phyloP scores from a whole-genome alignment of 768 basidiomycete genomes.

The Tylopilus subfusipes region DNA sequence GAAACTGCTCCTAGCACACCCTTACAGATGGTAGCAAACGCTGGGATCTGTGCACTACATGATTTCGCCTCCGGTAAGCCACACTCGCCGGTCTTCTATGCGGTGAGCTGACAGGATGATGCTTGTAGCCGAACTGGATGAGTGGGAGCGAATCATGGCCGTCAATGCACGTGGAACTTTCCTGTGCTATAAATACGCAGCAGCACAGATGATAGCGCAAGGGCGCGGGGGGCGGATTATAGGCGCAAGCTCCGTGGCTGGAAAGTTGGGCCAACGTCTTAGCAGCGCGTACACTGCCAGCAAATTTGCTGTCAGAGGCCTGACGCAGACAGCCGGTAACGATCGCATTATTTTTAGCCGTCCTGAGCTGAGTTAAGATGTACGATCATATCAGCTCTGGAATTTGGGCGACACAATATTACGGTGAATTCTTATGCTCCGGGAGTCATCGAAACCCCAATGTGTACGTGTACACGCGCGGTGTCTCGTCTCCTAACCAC shows the following conservation, averaged over 20 bases:
- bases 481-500: not conserved
- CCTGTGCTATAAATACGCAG: constrained; percentile 64
- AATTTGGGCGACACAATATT: constrained; percentile 34
- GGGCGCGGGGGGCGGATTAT: constrained; percentile 54
- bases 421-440: constrained; percentile 43
- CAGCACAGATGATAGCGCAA: constrained; percentile 55
- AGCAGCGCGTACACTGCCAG: constrained; percentile 30
- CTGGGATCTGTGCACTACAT: constrained; percentile 3
- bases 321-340: constrained; percentile 40
- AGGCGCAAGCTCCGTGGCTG: constrained; percentile 31
- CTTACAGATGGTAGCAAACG: constrained; percentile 28
- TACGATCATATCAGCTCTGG: constrained; percentile 13
- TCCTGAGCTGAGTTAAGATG: not conserved
- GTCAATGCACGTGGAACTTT: constrained; percentile 58
- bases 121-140: constrained; percentile 31
- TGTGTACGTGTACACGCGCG: constrained; percentile 25
- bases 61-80: constrained; percentile 5
- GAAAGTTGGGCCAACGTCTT: constrained; percentile 6
- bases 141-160: constrained; percentile 41
- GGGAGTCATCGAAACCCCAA: constrained; percentile 27
- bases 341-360: not conserved
- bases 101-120: not conserved
- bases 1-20: not conserved
- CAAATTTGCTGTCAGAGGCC: constrained; percentile 41
- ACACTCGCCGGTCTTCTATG: not conserved